Conservation (phyloP, 2,329 filamentous ascomycete genomes). For the Emydomyces testavorans region DNA sequence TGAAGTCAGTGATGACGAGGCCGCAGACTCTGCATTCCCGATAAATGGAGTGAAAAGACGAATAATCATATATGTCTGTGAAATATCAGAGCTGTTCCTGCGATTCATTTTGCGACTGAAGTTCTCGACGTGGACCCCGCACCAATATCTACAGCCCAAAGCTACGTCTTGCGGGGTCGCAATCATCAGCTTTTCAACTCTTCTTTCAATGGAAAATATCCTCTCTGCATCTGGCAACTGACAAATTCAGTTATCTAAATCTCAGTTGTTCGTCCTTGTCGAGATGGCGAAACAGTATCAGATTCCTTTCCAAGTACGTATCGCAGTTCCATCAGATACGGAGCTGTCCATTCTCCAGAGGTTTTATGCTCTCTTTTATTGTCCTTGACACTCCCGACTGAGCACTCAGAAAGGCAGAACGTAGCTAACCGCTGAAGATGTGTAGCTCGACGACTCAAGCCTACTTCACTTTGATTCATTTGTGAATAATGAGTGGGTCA, state of each 20-base stretch:
- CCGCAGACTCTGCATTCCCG: not conserved
- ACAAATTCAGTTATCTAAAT: not conserved
- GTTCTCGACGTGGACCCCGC: not conserved
- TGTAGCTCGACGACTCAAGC: slow-evolving; percentile 37
- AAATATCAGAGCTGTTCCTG: slow-evolving; percentile 5
- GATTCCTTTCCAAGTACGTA: slow-evolving; percentile 30
- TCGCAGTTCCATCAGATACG: not conserved
- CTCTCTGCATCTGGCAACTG: not conserved
- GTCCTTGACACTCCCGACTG: not conserved
- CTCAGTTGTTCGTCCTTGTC: slow-evolving; percentile 9
- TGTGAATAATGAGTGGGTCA: slow-evolving; percentile 40
- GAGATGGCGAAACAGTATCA: slow-evolving; percentile 28
- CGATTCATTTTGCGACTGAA: not conserved
- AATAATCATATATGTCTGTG: not conserved
- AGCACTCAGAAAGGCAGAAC: not conserved
- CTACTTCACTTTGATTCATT: slow-evolving; percentile 42
- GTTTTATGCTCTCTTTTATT: not conserved
- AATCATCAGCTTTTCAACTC: not conserved
- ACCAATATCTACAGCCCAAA: not conserved
- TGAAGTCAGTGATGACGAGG: not conserved
- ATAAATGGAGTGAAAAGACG: not conserved
- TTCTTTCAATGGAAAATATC: not conserved
- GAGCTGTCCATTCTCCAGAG: not conserved
- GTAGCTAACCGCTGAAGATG: not conserved
- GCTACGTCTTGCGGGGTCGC: not conserved